Percentiles rank a stretch among this genome's conserved stretches.
phyloP scores from a whole-genome alignment of 2,329 filamentous ascomycete species.

The Emydomyces testavorans region DNA sequence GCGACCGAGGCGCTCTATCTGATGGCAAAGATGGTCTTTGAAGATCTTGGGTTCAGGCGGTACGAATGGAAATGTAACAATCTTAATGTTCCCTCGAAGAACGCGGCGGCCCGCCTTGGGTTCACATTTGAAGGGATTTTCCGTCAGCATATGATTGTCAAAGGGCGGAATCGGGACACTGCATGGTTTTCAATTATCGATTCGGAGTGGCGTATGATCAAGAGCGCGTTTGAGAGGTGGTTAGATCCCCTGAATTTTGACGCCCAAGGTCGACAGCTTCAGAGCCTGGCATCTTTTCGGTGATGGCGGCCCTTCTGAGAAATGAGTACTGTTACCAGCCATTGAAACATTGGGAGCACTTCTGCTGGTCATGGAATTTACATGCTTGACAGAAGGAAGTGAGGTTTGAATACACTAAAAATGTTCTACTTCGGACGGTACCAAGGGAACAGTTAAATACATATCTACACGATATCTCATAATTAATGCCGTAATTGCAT shows the following conservation, averaged over 20 bases:
- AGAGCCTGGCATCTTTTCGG: constrained; percentile 31
- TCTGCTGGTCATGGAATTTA: no score
- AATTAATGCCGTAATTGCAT: no score
- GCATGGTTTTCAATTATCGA: constrained; percentile 50
- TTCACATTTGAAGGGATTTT: constrained; percentile 51
- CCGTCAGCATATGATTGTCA: constrained; percentile 50
- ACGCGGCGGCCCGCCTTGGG: constrained; percentile 47
- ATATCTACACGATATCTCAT: no score
- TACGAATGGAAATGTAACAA: constrained; percentile 56
- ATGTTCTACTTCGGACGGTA: no score
- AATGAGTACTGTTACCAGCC: no score
- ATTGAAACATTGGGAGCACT: no score
- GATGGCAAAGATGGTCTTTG: constrained; percentile 44
- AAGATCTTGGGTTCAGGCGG: constrained; percentile 43
- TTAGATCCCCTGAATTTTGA: constrained; percentile 47
- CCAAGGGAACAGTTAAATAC: no score
- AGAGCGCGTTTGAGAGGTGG: constrained; percentile 44
- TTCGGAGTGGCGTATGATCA: constrained; percentile 46
- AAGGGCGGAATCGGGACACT: constrained; percentile 47
- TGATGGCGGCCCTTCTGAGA: neutral
- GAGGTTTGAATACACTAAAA: no score
- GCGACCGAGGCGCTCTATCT: constrained; percentile 51
- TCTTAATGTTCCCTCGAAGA: constrained; percentile 44
- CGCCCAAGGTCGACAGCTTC: constrained; percentile 41
- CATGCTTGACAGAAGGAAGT: no score